A percentile compares a stretch with the other conserved stretches of the same genome.
phyloP scores from a whole-genome alignment of 2,329 filamentous ascomycete genomes.

The Chaetoscypha palmicola region DNA sequence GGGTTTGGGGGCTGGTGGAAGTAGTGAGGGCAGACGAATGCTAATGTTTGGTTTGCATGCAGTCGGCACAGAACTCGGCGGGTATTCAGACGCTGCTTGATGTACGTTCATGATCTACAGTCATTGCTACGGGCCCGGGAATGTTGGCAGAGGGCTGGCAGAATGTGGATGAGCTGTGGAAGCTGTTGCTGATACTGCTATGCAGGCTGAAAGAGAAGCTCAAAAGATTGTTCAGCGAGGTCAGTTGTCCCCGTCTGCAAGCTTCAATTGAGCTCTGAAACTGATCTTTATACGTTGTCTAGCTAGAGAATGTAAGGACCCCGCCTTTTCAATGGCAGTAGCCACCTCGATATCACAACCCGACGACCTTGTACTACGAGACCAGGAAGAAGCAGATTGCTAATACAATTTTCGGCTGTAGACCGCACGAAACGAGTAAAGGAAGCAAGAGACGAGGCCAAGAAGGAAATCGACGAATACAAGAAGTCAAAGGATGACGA shows the following conservation, averaged over 20 bases:
- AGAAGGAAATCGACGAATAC: conserved; percentile 96
- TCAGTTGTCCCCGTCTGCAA: conserved; percentile 35
- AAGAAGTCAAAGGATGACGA: conserved; percentile 83
- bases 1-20: background rate
- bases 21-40: conserved; percentile 3
- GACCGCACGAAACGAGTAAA: conserved; percentile 95
- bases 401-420: conserved; percentile 32
- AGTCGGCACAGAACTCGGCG: conserved; percentile 97
- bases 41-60: conserved; percentile 20
- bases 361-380: background rate
- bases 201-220: conserved; percentile 89
- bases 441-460: conserved; percentile 91
- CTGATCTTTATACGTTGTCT: conserved; percentile 27
- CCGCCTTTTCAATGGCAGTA: background rate
- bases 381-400: background rate
- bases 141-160: background rate
- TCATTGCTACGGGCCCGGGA: background rate
- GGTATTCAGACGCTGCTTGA: conserved; percentile 98
- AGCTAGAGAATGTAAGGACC: conserved; percentile 79
- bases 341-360: no score
- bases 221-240: conserved; percentile 99
- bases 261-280: background rate
- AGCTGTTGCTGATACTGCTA: conserved; percentile 30
- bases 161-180: background rate
- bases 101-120: no score